Conservation (phyloP, 306 rosid species). For the Hippophae tibetana region DNA sequence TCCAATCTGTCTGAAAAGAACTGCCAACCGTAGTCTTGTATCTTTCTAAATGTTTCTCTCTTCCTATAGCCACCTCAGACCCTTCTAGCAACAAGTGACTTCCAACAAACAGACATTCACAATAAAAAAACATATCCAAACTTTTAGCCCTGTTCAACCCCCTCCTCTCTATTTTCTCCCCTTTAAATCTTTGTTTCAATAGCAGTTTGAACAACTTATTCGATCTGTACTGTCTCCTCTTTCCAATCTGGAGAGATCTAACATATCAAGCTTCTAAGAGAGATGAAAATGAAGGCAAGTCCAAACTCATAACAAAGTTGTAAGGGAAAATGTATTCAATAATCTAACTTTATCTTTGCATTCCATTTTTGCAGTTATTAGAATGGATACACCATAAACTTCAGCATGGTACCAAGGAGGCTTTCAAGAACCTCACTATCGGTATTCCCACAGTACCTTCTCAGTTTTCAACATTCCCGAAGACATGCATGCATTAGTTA, state of each 20-base stretch:
- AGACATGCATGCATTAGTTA: conserved; percentile 10
- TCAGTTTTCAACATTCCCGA: conserved; percentile 1
- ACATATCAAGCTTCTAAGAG: conserved; percentile 28
- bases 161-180: conserved; percentile 16
- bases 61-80: conserved; percentile 35
- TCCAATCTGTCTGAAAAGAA: conserved; percentile 58
- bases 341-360: conserved; percentile 23
- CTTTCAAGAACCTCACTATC: conserved; percentile 51
- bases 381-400: conserved; percentile 80
- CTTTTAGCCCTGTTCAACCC: conserved; percentile 23
- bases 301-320: conserved; percentile 19
- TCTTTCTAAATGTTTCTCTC: conserved; percentile 78
- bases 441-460: conserved; percentile 42
- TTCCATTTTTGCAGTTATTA: conserved; percentile 58
- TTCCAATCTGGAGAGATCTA: conserved; percentile 23
- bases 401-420: conserved; percentile 50
- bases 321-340: conserved; percentile 16
- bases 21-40: conserved; percentile 72
- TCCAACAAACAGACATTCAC: conserved; percentile 38
- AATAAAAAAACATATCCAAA: conserved; percentile 17
- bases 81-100: conserved; percentile 43
- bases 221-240: conserved; percentile 21
- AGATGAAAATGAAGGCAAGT: conserved; percentile 74
- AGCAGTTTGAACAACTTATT: too few relatives aligned
- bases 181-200: conserved; percentile 27